These are phyloP conservation scores for Paraconiothyrium sp. DNA, from an alignment of 2,329 filamentous ascomycete genomes.

Conservation along the genomic window DNA sequence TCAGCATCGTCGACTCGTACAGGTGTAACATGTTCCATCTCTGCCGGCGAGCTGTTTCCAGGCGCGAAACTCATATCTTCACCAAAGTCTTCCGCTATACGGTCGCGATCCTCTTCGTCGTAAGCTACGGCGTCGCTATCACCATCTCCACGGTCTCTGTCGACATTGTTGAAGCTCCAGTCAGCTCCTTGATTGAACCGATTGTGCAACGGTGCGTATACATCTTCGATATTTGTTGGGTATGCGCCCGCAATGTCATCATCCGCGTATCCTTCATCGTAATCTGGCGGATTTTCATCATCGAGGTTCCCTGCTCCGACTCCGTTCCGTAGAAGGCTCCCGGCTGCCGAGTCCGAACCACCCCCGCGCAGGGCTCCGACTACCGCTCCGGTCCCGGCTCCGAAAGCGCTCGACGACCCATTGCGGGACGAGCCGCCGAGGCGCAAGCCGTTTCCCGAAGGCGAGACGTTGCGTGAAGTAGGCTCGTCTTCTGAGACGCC, in stretches of 20 bases:
- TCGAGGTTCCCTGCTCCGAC: constrained; percentile 45
- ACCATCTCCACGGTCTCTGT: constrained; percentile 28
- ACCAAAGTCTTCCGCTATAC: constrained; percentile 45
- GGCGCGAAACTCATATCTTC: constrained; percentile 31
- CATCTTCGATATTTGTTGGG: constrained; percentile 17
- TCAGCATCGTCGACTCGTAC: constrained; percentile 30
- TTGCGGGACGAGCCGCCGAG: constrained; percentile 86
- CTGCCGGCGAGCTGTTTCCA: constrained; percentile 33
- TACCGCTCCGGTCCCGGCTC: constrained; percentile 79
- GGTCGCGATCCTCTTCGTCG: constrained; percentile 29
- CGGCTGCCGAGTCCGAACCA: constrained; percentile 45
- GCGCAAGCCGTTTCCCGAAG: constrained; percentile 84
- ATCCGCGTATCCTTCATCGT: constrained; percentile 36
- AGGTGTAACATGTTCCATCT: constrained; percentile 19
- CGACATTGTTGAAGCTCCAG: constrained; percentile 35
- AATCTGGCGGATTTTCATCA: constrained; percentile 32
- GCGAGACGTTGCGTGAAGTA: constrained; percentile 45
- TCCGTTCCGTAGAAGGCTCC: constrained; percentile 46
- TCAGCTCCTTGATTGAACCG: constrained; percentile 20
- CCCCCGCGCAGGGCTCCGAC: constrained; percentile 49
- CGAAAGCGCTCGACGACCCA: constrained; percentile 92
- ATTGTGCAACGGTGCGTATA: constrained; percentile 23
- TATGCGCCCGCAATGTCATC: constrained; percentile 28
- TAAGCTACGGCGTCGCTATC: constrained; percentile 35
- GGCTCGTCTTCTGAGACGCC: constrained; percentile 51